These are phyloP conservation scores for Podaxis carcinomalis DNA, from an alignment of 768 basidiomycete genomes.

Conservation along the genomic window DNA sequence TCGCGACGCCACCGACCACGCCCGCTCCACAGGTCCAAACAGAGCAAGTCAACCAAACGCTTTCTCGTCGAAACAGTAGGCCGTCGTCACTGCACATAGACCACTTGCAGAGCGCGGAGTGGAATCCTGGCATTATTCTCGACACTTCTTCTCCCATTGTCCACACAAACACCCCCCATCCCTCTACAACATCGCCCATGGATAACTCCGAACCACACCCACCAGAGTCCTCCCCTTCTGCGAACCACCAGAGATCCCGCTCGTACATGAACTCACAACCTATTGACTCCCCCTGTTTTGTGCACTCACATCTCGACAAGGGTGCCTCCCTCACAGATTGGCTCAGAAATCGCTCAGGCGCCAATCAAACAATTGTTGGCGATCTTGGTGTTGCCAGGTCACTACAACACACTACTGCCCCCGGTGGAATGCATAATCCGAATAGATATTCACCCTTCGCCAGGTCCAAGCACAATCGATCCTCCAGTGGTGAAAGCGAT, in stretches of 20 bases:
- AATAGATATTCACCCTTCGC: conserved; percentile 15
- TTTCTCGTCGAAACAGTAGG: conserved; percentile 38
- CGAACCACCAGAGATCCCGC: conserved; percentile 17
- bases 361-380: conserved; percentile 20
- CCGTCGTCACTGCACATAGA: conserved; percentile 43
- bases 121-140: conserved; percentile 39
- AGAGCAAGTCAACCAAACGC: conserved; percentile 19
- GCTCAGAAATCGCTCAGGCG: conserved; percentile 42
- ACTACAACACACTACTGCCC: conserved; percentile 28
- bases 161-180: conserved; percentile 13
- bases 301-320: conserved; percentile 88
- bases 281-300: conserved; percentile 80
- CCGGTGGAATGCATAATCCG: conserved; percentile 16
- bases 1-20: conserved; percentile 39
- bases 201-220: conserved; percentile 16
- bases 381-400: conserved; percentile 50
- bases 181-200: conserved; percentile 4
- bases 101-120: conserved; percentile 28
- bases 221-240: conserved; percentile 12
- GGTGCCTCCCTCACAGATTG: conserved; percentile 75
- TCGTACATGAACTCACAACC: conserved; percentile 26
- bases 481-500: conserved; percentile 25
- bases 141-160: conserved; percentile 31
- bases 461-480: conserved; percentile 11
- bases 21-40: conserved; percentile 17